These are phyloP conservation scores for Phytopythium montanum DNA, from an alignment of 352 stramenopile species.

Conservation along the genomic window DNA sequence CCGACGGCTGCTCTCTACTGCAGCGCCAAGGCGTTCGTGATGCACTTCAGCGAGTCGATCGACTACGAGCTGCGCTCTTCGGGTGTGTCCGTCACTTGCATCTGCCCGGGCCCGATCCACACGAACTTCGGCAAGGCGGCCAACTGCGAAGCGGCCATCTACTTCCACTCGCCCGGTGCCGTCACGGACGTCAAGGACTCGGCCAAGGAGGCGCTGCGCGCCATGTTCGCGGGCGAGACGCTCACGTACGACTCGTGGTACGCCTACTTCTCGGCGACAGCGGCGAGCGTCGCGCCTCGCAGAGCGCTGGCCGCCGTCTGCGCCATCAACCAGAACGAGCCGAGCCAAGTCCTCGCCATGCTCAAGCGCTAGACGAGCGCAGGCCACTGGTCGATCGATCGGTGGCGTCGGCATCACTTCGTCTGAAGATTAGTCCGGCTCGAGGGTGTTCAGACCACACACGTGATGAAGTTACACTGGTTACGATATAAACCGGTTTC, in stretches of 20 bases:
- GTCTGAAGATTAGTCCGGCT: no score
- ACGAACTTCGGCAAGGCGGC: slow-evolving; percentile 58
- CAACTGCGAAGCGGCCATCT: slow-evolving; percentile 36
- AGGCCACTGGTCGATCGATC: no score
- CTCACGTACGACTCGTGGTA: slow-evolving; percentile 49
- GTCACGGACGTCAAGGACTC: slow-evolving; percentile 36
- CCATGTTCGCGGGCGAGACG: slow-evolving; percentile 50
- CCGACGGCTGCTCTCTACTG: slow-evolving; percentile 61
- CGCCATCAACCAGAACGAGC: slow-evolving; percentile 29
- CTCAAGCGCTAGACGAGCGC: slow-evolving; percentile 12
- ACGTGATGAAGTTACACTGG: no score
- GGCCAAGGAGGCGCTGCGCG: slow-evolving; percentile 38
- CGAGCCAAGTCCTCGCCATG: slow-evolving; percentile 23
- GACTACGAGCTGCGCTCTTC: slow-evolving; percentile 66
- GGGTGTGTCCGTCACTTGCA: slow-evolving; percentile 63
- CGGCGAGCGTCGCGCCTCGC: slow-evolving; percentile 28
- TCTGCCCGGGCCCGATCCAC: slow-evolving; percentile 52
- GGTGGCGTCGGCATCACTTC: no score
- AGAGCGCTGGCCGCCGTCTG: slow-evolving; percentile 34
- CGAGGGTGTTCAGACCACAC: no score
- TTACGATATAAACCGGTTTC: no score
- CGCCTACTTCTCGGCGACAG: slow-evolving; percentile 24
- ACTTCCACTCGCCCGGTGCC: slow-evolving; percentile 33
- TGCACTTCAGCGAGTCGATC: slow-evolving; percentile 63
- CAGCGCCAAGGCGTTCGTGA: slow-evolving; percentile 63